Base-by-base conservation (phyloP, 192 early-diverging fungal species). In the Coemansia sp. region DNA sequence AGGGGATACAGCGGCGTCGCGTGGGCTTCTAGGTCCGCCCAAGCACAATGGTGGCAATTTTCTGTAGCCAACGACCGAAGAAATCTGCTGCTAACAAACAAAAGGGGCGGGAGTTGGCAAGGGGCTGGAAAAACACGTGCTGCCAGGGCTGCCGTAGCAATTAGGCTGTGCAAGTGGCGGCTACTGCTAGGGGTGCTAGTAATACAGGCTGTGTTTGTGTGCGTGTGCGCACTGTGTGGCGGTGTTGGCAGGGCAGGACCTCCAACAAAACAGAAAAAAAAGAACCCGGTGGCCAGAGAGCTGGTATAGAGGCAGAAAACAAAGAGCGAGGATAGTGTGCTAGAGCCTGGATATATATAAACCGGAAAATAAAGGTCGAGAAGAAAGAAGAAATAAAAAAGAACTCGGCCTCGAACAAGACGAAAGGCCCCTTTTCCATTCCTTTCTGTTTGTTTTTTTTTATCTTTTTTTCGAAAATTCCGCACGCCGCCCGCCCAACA, bases 261-360 rank as follows among this genome's bases (percentile, higher is more conserved):
- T 40, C 38, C 11, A 57, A 20, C 22, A 22, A 54, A 9, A 32
- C 10, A 54, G 14, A 54, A 5, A n/a, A 14, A 33, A 35, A 57
- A 9, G 19, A 11, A n/a, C 7, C 55, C 3, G 55, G 15, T 33
- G 8, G 32, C 29, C 55, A 57, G 23, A 57, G 33, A 36, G 55
- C 15, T 25, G 33, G 23, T 35, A 25, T n/a, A 57, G 7, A 36
- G 7, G 11, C 8, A n/a, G 13, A 52, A 34, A 48, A 34, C 38
- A 22, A 63, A 64, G 60, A 50, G 53, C 23, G n/a, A 14, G 43
- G 54, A 54, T 65, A 64, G 10, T 25, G 49, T 25, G 59, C 58
- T 29, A 29, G 22, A 59, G 45, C n/a, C 36, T 29, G 13, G 20
- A 43, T 22, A 22, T 25, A 19, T 7, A 25, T 22, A 60, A 59